Percentiles rank a stretch among this genome's conserved stretches.
Evolutionary conservation across 805 yeast genomes (phyloP).

Genomic region (Zygosaccharomyces siamensis): DNA sequence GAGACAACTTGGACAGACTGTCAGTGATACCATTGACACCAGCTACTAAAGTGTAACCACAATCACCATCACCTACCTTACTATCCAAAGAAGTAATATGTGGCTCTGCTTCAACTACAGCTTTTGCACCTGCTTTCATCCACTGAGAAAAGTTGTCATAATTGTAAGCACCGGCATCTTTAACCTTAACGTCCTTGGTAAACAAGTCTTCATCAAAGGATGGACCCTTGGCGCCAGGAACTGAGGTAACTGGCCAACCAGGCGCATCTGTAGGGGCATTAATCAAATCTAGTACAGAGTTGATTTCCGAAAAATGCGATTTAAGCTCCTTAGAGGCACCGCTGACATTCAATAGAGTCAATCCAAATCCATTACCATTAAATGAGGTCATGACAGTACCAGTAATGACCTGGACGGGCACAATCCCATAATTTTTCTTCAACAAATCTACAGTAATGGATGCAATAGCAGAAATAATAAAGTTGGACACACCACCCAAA

Average conservation of each 20-base stretch:
- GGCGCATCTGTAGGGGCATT: constrained; percentile 75
- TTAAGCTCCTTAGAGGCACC: constrained; percentile 41
- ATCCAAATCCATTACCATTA: constrained; percentile 87
- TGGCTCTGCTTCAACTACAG: constrained; percentile 64
- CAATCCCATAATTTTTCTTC: constrained; percentile 47
- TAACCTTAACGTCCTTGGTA: constrained; percentile 31
- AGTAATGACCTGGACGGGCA: constrained; percentile 63
- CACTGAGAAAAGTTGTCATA: constrained; percentile 33
- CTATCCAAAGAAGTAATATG: constrained; percentile 81
- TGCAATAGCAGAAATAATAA: constrained; percentile 72
- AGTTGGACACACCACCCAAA: constrained; percentile 81
- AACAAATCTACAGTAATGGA: constrained; percentile 52
- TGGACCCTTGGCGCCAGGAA: constrained; percentile 31
- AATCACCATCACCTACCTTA: constrained; percentile 93
- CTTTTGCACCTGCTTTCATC: constrained; percentile 47
- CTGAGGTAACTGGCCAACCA: constrained; percentile 56
- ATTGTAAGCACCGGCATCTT: constrained; percentile 37
- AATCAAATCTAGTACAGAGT: constrained; percentile 47
- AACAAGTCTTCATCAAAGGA: constrained; percentile 28
- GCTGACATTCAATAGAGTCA: constrained; percentile 71
- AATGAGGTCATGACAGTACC: constrained; percentile 86
- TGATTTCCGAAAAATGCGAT: constrained; percentile 30
- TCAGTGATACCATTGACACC: constrained; percentile 73
- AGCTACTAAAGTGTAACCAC: constrained; percentile 83
- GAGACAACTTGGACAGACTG: constrained; percentile 43